Evolutionary conservation across 176 grass and related monocot genomes (phyloP).

Genomic region (Musa acuminata): DNA sequence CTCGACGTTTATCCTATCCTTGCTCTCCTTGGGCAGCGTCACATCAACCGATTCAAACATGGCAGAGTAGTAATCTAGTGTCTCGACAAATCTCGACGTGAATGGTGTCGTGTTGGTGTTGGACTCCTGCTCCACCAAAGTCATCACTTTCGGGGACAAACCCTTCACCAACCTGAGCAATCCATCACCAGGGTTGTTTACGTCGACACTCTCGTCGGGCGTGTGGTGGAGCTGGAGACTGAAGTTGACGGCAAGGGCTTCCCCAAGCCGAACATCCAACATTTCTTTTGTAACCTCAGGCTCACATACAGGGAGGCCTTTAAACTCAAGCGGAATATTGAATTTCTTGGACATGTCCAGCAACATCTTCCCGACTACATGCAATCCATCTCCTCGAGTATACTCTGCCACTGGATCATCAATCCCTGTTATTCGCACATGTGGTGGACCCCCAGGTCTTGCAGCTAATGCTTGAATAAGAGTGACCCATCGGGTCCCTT

Average conservation of each 20-base stretch:
- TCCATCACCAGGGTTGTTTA: constrained; percentile 41
- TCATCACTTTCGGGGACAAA: constrained; percentile 74
- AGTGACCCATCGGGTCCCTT: too few relatives aligned
- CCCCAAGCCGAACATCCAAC: constrained; percentile 59
- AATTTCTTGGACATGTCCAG: constrained; percentile 70
- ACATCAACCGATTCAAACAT: constrained; percentile 43
- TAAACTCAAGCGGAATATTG: constrained; percentile 55
- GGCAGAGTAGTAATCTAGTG: too few relatives aligned
- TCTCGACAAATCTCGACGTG: too few relatives aligned
- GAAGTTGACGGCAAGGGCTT: constrained; percentile 81
- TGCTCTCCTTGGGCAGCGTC: constrained; percentile 53
- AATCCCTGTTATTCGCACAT: too few relatives aligned
- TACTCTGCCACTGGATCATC: constrained; percentile 52
- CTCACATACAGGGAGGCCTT: constrained; percentile 24
- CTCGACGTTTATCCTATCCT: constrained; percentile 57
- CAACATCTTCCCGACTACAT: constrained; percentile 65
- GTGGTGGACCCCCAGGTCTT: too few relatives aligned
- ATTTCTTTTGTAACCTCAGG: constrained; percentile 59
- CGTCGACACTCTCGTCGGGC: too few relatives aligned
- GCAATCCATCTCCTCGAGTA: constrained; percentile 58
- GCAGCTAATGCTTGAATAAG: too few relatives aligned
- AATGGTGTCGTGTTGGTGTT: too few relatives aligned
- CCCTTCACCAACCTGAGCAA: constrained; percentile 84
- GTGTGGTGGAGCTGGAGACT: constrained; percentile 40
- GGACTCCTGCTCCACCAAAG: constrained; percentile 41